Evolutionary conservation across 345 rosid genomes (phyloP).

Genomic region (Mangifera indica): DNA sequence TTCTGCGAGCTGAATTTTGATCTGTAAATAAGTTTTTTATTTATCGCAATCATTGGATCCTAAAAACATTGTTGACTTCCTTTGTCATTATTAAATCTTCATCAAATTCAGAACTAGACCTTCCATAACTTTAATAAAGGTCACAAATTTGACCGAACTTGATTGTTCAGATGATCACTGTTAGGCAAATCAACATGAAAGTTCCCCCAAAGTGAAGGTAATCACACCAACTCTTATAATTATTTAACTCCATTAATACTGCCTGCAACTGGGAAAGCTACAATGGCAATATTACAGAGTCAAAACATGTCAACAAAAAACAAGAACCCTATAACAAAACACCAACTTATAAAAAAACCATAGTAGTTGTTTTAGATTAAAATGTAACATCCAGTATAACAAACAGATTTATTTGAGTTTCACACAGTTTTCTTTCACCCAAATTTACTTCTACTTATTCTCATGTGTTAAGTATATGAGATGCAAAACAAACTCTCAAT

Average conservation of each 20-base stretch:
- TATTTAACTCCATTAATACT: not conserved
- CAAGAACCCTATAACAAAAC: constrained; percentile 1
- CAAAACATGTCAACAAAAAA: not conserved
- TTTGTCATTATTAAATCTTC: too few species aligned
- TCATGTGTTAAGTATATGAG: too few species aligned
- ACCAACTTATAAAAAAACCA: not conserved
- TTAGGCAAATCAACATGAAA: not conserved
- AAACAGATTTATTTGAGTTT: not conserved
- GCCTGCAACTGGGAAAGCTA: not conserved
- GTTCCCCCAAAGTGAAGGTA: not conserved
- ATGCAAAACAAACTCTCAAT: not conserved
- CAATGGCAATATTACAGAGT: not conserved
- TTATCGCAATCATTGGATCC: too few species aligned
- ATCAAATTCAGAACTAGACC: too few species aligned
- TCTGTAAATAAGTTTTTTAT: too few species aligned
- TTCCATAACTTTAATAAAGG: too few species aligned
- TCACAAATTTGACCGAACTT: too few species aligned
- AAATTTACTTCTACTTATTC: too few species aligned
- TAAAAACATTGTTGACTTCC: too few species aligned
- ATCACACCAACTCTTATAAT: not conserved
- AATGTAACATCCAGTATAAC: not conserved
- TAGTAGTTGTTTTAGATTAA: not conserved
- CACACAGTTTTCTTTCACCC: too few species aligned
- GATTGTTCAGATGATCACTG: not conserved
- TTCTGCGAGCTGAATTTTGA: too few species aligned